Conservation (phyloP, 2,329 filamentous ascomycete genomes). For the Epichloe glyceriae region DNA sequence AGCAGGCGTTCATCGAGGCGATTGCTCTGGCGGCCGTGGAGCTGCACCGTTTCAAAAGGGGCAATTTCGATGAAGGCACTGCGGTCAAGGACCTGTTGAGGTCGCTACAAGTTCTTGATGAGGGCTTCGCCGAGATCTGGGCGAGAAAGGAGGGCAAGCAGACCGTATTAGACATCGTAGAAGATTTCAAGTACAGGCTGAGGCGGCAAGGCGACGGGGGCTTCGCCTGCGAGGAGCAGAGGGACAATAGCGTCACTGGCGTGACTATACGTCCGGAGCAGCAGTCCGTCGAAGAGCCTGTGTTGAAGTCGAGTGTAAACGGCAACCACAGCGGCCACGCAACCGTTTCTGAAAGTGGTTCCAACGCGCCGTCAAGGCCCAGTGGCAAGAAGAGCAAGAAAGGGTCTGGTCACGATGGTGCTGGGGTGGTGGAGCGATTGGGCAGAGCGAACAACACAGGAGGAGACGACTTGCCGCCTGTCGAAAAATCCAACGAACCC, state of each 20-base stretch:
- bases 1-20: conserved; percentile 3
- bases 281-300: neutral
- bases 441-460: neutral
- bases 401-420: neutral
- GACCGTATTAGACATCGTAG: conserved; percentile 5
- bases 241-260: neutral
- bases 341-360: neutral
- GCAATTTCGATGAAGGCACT: conserved; percentile 2
- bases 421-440: neutral
- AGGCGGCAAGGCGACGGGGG: neutral
- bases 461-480: neutral
- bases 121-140: conserved; percentile 1
- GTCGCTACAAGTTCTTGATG: conserved; percentile 4
- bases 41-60: conserved; percentile 3
- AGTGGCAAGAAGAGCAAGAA: neutral
- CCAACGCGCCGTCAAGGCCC: neutral
- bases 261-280: neutral
- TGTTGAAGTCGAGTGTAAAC: neutral
- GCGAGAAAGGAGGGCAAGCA: neutral
- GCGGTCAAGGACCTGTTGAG: conserved; percentile 1
- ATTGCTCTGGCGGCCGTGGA: conserved; percentile 4
- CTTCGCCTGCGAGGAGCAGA: neutral
- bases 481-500: neutral
- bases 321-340: neutral
- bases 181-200: conserved; percentile 6